Conservation (phyloP, 75 land plant genomes). For the Azolla pinnata region DNA sequence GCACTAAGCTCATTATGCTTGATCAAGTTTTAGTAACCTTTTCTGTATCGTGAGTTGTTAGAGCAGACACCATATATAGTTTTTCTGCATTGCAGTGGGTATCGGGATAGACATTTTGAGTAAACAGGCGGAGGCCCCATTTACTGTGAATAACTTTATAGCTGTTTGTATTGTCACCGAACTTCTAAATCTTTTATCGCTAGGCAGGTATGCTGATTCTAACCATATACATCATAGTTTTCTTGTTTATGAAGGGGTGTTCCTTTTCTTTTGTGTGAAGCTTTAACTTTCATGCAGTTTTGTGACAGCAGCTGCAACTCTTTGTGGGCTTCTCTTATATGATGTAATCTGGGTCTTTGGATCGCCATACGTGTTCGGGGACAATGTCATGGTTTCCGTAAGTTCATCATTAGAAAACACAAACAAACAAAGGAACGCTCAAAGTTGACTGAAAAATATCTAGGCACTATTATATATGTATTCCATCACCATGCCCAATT, state of each 20-base stretch:
- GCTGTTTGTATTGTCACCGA: constrained; percentile 49
- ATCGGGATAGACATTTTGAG: constrained; percentile 27
- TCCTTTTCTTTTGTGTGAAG: too few relatives aligned
- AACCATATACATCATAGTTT: too few relatives aligned
- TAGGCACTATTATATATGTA: too few relatives aligned
- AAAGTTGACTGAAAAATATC: too few relatives aligned
- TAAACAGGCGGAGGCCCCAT: constrained; percentile 38
- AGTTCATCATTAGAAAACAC: background rate
- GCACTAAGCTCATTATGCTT: too few relatives aligned
- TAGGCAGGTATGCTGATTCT: constrained; percentile 47
- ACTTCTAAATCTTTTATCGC: constrained; percentile 30
- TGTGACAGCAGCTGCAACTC: constrained; percentile 38
- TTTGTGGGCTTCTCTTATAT: constrained; percentile 40
- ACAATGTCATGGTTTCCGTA: constrained; percentile 50
- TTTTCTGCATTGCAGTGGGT: constrained; percentile 21
- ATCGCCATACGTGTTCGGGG: constrained; percentile 42
- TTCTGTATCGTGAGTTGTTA: too few relatives aligned
- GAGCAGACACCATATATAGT: too few relatives aligned
- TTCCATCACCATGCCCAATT: too few relatives aligned
- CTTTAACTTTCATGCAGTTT: constrained; percentile 20
- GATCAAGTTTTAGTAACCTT: too few relatives aligned
- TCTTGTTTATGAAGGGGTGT: too few relatives aligned
- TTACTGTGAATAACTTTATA: constrained; percentile 39
- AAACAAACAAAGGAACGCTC: too few relatives aligned
- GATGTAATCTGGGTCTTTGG: constrained; percentile 56